Conservation (phyloP, 805 yeast genomes). For the Lipomyces chichibuensis region DNA sequence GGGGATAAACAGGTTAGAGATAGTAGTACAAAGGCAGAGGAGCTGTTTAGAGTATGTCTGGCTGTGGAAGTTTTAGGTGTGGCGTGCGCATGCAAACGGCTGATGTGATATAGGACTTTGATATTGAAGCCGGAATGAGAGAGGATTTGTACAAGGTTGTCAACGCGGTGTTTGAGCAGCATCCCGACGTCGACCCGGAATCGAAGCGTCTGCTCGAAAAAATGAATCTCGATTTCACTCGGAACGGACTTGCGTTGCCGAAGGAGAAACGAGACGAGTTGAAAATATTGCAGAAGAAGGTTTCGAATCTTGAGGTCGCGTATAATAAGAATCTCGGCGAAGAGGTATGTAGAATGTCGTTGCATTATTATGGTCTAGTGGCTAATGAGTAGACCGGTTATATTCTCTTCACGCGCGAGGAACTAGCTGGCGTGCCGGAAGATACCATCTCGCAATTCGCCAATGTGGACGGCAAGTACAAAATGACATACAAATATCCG, state of each 20-base stretch:
- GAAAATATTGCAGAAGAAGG: constrained; percentile 59
- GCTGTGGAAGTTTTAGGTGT: background rate
- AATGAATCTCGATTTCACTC: constrained; percentile 57
- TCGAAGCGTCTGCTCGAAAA: constrained; percentile 61
- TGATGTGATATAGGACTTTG: constrained; percentile 51
- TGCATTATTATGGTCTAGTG: background rate
- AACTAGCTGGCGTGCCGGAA: constrained; percentile 74
- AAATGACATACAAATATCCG: constrained; percentile 81
- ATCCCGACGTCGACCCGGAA: constrained; percentile 53
- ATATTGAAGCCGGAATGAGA: constrained; percentile 67
- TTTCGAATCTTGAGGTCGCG: constrained; percentile 59
- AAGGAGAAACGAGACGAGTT: constrained; percentile 58
- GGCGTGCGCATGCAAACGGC: background rate
- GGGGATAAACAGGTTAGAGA: constrained; percentile 66
- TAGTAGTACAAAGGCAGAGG: constrained; percentile 67
- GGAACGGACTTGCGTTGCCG: constrained; percentile 71
- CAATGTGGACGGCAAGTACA: constrained; percentile 51
- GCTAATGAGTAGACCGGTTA: constrained; percentile 49
- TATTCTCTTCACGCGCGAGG: constrained; percentile 61
- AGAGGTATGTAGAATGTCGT: constrained; percentile 5
- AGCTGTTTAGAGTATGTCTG: constrained; percentile 38
- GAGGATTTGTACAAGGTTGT: constrained; percentile 66
- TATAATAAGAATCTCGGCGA: constrained; percentile 59
- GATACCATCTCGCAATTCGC: constrained; percentile 63
- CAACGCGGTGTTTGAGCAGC: constrained; percentile 54